A percentile compares a stretch with the other conserved stretches of the same genome.
Conservation (phyloP, 2,329 filamentous ascomycete species). For the Trichoderma guizhouense region DNA sequence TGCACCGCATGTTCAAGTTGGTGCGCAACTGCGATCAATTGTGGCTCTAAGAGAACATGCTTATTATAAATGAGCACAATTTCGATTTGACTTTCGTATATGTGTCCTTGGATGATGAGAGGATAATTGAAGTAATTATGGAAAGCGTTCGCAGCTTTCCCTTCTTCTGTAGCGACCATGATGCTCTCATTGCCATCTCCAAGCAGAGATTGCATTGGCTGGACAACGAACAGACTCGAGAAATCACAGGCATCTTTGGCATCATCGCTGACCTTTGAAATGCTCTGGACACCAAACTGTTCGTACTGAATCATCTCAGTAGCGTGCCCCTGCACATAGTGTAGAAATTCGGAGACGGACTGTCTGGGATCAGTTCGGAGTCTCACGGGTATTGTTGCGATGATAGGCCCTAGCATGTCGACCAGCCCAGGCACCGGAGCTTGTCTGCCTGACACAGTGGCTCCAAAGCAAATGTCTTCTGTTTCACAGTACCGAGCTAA, state of each 20-base stretch:
- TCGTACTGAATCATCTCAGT: conserved; percentile 5
- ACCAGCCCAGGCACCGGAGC: conserved; percentile 1
- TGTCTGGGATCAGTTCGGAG: background rate
- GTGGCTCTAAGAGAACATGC: background rate
- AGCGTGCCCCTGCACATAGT: conserved; percentile 4
- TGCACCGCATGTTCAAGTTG: conserved; percentile 8
- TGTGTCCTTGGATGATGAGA: background rate
- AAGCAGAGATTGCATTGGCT: conserved; percentile 12
- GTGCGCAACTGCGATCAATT: background rate
- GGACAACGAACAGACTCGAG: conserved; percentile 16
- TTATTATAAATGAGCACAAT: conserved; percentile 12
- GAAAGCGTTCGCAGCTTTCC: background rate
- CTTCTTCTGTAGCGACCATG: background rate
- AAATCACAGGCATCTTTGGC: conserved; percentile 17
- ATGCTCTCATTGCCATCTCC: background rate
- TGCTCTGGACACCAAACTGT: conserved; percentile 5
- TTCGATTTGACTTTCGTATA: background rate
- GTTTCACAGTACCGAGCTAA: conserved; percentile 2
- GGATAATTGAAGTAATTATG: conserved; percentile 15
- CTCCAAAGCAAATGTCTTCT: conserved; percentile 10
- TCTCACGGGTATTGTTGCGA: conserved; percentile 15
- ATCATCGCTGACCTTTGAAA: conserved; percentile 7
- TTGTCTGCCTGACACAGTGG: conserved; percentile 1
- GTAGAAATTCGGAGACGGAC: background rate
- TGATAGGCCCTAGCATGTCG: background rate